Conservation (phyloP, 2,329 filamentous ascomycete species). For the Didymella pomorum region DNA sequence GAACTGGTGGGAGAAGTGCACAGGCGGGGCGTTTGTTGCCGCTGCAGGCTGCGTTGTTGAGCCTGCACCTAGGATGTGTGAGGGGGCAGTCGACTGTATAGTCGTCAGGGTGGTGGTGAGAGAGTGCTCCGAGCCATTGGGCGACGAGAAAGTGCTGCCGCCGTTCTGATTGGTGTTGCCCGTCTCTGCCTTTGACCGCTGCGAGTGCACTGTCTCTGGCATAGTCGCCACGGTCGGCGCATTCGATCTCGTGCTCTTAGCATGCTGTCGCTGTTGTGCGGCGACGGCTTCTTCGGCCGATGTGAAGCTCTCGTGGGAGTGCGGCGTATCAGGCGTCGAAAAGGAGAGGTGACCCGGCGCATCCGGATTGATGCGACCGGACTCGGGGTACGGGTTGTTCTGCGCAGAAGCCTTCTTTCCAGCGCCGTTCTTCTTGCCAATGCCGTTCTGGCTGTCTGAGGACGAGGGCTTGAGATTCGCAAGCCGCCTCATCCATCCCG, state of each 20-base stretch:
- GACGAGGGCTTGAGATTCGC: constrained; percentile 85
- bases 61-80: constrained; percentile 35
- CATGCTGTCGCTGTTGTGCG: constrained; percentile 61
- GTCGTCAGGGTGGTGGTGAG: constrained; percentile 85
- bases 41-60: constrained; percentile 50
- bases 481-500: constrained; percentile 93
- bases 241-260: constrained; percentile 73
- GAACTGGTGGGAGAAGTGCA: constrained; percentile 68
- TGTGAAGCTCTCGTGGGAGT: constrained; percentile 59
- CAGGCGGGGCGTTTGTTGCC: constrained; percentile 48
- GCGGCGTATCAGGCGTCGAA: constrained; percentile 56
- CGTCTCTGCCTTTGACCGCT: constrained; percentile 83
- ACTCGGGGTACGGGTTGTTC: constrained; percentile 93
- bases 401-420: constrained; percentile 71
- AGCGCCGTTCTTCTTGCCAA: constrained; percentile 50
- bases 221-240: constrained; percentile 87
- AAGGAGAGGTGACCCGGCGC: constrained; percentile 57
- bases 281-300: constrained; percentile 64
- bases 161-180: constrained; percentile 67
- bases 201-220: constrained; percentile 76
- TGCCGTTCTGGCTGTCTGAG: constrained; percentile 58
- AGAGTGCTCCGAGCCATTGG: constrained; percentile 80
- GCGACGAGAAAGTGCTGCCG: constrained; percentile 83
- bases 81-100: constrained; percentile 76
- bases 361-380: constrained; percentile 65